phyloP scores from a whole-genome alignment of 2,329 filamentous ascomycete genomes.

The Ambrosiella cleistominuta region DNA sequence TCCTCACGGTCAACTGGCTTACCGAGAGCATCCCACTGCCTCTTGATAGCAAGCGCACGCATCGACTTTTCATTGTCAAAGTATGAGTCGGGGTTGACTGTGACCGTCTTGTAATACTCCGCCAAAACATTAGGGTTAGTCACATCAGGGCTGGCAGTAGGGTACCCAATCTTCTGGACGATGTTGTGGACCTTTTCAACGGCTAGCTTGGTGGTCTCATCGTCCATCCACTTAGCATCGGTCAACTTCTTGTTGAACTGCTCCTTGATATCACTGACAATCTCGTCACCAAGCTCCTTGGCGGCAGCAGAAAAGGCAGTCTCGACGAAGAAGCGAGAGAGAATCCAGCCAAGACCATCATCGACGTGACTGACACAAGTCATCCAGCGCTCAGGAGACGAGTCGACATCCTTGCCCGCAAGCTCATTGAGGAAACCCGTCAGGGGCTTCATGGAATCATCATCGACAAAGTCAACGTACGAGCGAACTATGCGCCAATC shows the following conservation, averaged over 20 bases:
- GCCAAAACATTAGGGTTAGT: constrained; percentile 37
- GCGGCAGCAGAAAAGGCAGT: constrained; percentile 49
- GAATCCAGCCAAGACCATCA: constrained; percentile 43
- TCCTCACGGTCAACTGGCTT: constrained; percentile 41
- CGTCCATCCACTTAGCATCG: constrained; percentile 45
- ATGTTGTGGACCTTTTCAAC: constrained; percentile 51
- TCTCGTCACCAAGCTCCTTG: constrained; percentile 48
- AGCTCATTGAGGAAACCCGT: constrained; percentile 42
- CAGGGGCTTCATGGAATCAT: constrained; percentile 41
- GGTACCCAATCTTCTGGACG: constrained; percentile 50
- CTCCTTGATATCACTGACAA: constrained; percentile 53
- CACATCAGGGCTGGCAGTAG: constrained; percentile 43
- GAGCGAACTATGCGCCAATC: constrained; percentile 43
- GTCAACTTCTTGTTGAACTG: constrained; percentile 44
- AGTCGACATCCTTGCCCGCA: constrained; percentile 42
- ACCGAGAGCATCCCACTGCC: constrained; percentile 39
- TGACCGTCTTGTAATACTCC: constrained; percentile 37
- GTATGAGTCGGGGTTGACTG: constrained; percentile 32
- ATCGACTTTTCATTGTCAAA: constrained; percentile 40
- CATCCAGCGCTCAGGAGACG: constrained; percentile 47
- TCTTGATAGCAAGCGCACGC: constrained; percentile 27
- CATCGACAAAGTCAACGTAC: constrained; percentile 37
- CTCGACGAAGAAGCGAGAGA: constrained; percentile 54
- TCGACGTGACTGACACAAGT: constrained; percentile 44
- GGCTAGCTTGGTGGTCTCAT: constrained; percentile 39